A percentile compares a stretch with the other conserved stretches of the same genome.
phyloP scores from a whole-genome alignment of 805 yeast species.

The Naumovozyma baii region DNA sequence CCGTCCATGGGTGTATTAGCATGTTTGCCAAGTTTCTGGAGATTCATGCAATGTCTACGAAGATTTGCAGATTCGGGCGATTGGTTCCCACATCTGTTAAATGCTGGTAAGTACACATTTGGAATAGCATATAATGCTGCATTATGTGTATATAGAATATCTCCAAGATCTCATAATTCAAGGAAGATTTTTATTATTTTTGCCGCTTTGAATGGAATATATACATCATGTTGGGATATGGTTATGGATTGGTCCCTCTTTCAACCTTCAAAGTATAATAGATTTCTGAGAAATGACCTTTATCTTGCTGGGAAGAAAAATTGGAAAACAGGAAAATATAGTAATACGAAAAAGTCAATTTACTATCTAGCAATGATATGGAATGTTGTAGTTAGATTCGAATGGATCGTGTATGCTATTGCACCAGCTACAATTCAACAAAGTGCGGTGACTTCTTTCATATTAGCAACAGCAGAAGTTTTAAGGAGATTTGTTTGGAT shows the following conservation, averaged over 20 bases:
- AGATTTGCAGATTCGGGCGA: slow-evolving; percentile 91
- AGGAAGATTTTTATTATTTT: slow-evolving; percentile 59
- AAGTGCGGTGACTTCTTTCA: slow-evolving; percentile 77
- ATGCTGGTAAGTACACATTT: slow-evolving; percentile 66
- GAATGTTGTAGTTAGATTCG: slow-evolving; percentile 71
- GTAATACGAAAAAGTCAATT: slow-evolving; percentile 30
- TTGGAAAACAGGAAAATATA: slow-evolving; percentile 29
- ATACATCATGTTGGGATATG: slow-evolving; percentile 76
- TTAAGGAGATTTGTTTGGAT: slow-evolving; percentile 83
- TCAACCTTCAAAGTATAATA: slow-evolving; percentile 48
- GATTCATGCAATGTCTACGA: slow-evolving; percentile 80
- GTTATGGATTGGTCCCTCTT: slow-evolving; percentile 93
- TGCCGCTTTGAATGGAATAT: slow-evolving; percentile 64
- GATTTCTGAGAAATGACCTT: slow-evolving; percentile 60
- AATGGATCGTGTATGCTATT: slow-evolving; percentile 84
- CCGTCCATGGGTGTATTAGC: slow-evolving; percentile 74
- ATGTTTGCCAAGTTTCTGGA: slow-evolving; percentile 80
- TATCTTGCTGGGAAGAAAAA: slow-evolving; percentile 41
- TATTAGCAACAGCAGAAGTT: slow-evolving; percentile 73
- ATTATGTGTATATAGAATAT: slow-evolving; percentile 63
- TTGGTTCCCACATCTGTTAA: slow-evolving; percentile 92
- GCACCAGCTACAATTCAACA: slow-evolving; percentile 73
- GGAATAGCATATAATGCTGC: slow-evolving; percentile 60
- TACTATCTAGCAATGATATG: slow-evolving; percentile 68
- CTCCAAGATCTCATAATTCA: slow-evolving; percentile 24